Evolutionary conservation across 2,329 filamentous ascomycete species (phyloP).

Genomic region (Penicillium janthinellum): DNA sequence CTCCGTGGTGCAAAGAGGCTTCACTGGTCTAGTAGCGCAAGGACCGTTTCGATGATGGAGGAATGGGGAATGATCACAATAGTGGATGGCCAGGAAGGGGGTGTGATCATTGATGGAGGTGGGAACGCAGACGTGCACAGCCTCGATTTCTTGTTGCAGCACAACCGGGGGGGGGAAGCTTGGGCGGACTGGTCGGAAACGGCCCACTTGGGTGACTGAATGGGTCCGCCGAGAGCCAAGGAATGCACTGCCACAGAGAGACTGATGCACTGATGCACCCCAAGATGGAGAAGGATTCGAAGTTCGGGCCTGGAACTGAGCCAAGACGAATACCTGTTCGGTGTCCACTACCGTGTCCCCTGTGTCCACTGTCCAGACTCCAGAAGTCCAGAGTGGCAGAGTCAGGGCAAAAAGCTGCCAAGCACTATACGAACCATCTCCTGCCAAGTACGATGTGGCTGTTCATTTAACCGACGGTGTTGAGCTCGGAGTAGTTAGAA

Average conservation of each 20-base stretch:
- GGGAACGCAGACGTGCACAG: constrained; percentile 8
- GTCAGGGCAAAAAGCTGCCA: not conserved
- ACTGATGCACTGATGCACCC: not conserved
- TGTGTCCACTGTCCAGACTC: too few relatives aligned
- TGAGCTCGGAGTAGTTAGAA: not conserved
- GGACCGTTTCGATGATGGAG: not conserved
- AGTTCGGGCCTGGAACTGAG: too few relatives aligned
- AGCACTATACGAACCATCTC: not conserved
- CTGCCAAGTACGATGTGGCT: not conserved
- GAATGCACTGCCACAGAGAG: constrained; percentile 19
- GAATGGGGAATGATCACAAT: not conserved
- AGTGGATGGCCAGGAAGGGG: not conserved
- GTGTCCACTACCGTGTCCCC: too few relatives aligned
- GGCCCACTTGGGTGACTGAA: not conserved
- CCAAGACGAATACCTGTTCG: too few relatives aligned
- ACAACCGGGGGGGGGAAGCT: not conserved
- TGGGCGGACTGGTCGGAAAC: not conserved
- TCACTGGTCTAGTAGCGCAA: not conserved
- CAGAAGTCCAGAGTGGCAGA: too few relatives aligned
- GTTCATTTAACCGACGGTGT: not conserved
- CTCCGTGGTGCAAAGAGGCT: not conserved
- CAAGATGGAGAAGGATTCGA: not conserved
- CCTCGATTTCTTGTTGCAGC: constrained; percentile 7
- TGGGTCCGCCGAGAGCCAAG: constrained; percentile 7
- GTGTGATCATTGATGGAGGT: not conserved